A percentile compares a stretch with the other conserved stretches of the same genome.
phyloP scores from a whole-genome alignment of 306 rosid genomes.

The Ammopiptanthus mongolicus region DNA sequence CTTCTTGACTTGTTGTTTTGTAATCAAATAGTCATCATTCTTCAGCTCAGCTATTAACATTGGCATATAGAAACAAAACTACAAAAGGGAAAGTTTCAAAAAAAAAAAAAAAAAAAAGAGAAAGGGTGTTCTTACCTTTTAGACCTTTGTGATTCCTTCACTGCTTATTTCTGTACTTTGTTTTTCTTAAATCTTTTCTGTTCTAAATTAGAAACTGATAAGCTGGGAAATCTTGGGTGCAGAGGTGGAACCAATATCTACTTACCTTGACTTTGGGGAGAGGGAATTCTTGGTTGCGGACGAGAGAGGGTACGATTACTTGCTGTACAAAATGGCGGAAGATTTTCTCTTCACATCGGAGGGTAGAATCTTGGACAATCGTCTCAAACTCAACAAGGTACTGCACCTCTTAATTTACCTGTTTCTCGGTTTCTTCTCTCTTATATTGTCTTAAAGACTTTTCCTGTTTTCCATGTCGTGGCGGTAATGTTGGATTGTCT shows the following conservation, averaged over 20 bases:
- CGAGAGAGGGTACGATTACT: slow-evolving; percentile 78
- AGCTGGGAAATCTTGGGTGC: slow-evolving; percentile 26
- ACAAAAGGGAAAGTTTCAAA: too few species aligned
- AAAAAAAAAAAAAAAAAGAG: not conserved
- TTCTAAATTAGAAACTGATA: slow-evolving; percentile 9
- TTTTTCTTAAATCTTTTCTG: not conserved
- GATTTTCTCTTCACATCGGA: slow-evolving; percentile 71
- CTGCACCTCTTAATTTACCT: not conserved
- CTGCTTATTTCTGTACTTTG: not conserved
- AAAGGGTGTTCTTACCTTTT: not conserved
- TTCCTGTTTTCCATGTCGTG: not conserved
- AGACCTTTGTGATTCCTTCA: not conserved
- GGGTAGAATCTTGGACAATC: slow-evolving; percentile 71
- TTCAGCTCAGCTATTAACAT: slow-evolving; percentile 8
- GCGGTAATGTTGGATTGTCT: slow-evolving; percentile 9
- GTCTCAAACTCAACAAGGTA: slow-evolving; percentile 93
- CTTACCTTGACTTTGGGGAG: slow-evolving; percentile 74
- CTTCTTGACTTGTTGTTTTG: not conserved
- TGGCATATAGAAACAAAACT: not conserved
- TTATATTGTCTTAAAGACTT: not conserved
- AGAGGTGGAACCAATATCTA: slow-evolving; percentile 97
- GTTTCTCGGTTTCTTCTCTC: not conserved
- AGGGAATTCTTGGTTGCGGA: slow-evolving; percentile 87
- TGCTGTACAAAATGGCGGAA: slow-evolving; percentile 77
- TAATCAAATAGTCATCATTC: not conserved